Evolutionary conservation across 805 yeast genomes (phyloP).

Genomic region (Phaffomyces antillensis): DNA sequence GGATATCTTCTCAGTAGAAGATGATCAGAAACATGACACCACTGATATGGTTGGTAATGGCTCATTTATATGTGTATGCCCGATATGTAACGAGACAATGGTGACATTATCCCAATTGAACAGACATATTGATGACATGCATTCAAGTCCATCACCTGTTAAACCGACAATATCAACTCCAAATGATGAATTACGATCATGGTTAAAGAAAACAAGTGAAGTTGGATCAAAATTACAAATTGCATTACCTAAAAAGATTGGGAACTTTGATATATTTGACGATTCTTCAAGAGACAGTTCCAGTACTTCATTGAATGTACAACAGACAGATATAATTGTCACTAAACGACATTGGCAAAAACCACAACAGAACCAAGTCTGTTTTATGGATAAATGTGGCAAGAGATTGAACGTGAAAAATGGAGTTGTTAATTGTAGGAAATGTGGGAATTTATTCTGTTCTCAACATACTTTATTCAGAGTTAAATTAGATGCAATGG

Average conservation of each 20-base stretch:
- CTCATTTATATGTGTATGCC: constrained; percentile 47
- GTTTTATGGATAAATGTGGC: constrained; percentile 36
- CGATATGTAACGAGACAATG: constrained; percentile 62
- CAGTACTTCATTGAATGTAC: constrained; percentile 3
- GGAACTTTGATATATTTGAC: constrained; percentile 47
- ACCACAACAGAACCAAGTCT: constrained; percentile 35
- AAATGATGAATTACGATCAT: constrained; percentile 33
- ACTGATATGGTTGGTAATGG: neutral
- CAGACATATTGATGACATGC: constrained; percentile 66
- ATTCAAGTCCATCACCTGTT: constrained; percentile 22
- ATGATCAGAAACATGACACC: neutral
- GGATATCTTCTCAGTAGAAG: neutral
- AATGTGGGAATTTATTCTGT: constrained; percentile 71
- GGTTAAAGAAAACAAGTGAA: constrained; percentile 36
- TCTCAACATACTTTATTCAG: constrained; percentile 50
- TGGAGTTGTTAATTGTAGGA: constrained; percentile 63
- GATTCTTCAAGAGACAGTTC: constrained; percentile 13
- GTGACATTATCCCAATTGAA: constrained; percentile 48
- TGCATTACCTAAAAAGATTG: constrained; percentile 30
- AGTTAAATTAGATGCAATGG: constrained; percentile 41
- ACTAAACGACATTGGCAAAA: constrained; percentile 54
- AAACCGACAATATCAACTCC: neutral
- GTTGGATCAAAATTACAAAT: constrained; percentile 31
- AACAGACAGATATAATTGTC: constrained; percentile 25
- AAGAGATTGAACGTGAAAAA: constrained; percentile 40